Base-by-base conservation (phyloP, 139 green algal genomes). In the Nannochloris sp. region DNA sequence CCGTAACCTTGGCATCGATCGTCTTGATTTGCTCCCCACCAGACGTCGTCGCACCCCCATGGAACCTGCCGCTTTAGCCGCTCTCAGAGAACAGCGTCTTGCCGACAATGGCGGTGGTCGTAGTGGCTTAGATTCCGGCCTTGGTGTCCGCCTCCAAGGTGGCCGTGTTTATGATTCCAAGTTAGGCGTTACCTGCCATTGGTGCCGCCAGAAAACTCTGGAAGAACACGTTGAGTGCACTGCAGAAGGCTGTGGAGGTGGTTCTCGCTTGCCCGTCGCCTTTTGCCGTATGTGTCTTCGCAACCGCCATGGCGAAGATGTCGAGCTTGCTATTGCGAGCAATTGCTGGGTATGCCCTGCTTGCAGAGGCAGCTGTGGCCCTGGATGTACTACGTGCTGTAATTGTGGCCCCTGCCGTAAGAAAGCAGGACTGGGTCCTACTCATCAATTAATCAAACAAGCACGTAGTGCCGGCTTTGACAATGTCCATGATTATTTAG, bases 181-280 rank as follows among this genome's bases (percentile, higher is more conserved):
- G 42, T 68, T 74, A 9, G 87, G 87, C 19, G 61, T 89, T 8
- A 93, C 84, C 9, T 95, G 87, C 71, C 87, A 95, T 71, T 93
- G 87, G 87, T 92, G 73, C 74, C 81, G 87, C 29, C 87, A 94
- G 71, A 94, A 94, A 70, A 92, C 85, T n/a, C 71, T 93, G 36
- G 81, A 87, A 61, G 67, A 82, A 27, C 73, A 91, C 58, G 79
- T 93, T 0, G 82, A 64, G 7, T 93, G 87, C 81, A 86, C 71
- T 9, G 44, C 67, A 48, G n/a, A 66, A 1, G 34, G 56, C 13
- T 92, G 87, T 56, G 77, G 78, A 38, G 65, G 65, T 29, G 77
- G 85, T 42, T 74, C 57, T 54, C 54, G 68, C 7, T 73, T 91
- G 61, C 70, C 85, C 6, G 63, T 79, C 30, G 79, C 76, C 34